A percentile compares a stretch with the other conserved stretches of the same genome.
Evolutionary conservation across 495 filamentous ascomycete species (phyloP).

Genomic region (Penicillium cataractarum): DNA sequence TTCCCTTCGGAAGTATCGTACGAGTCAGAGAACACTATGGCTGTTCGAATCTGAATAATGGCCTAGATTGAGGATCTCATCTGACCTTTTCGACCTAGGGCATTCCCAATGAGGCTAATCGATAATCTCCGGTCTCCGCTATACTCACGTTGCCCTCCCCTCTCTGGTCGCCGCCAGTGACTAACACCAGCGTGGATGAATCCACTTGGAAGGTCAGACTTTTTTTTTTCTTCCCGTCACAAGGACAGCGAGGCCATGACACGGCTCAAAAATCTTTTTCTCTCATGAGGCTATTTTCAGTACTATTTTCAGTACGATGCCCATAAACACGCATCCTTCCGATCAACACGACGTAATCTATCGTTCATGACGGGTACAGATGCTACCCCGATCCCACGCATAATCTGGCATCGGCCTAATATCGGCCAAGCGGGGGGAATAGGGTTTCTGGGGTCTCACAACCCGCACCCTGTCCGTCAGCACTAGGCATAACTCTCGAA

Average conservation of each 20-base stretch:
- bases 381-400: neutral
- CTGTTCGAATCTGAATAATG: neutral
- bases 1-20: neutral
- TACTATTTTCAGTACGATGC: neutral
- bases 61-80: neutral
- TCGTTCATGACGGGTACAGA: neutral
- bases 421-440: conserved; percentile 7
- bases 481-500: neutral
- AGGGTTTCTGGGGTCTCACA: conserved; percentile 8
- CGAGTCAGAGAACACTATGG: neutral
- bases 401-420: conserved; percentile 8
- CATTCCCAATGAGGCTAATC: conserved; percentile 1
- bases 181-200: neutral
- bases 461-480: neutral
- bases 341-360: neutral
- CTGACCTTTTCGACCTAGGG: neutral
- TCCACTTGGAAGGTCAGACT: neutral
- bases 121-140: neutral
- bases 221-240: neutral
- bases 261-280: neutral
- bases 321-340: neutral
- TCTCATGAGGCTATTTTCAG: neutral
- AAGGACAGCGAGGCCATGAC: neutral
- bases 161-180: neutral
- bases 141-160: neutral